Base-by-base conservation (phyloP, 2,329 filamentous ascomycete species). In the Alternaria dauci region DNA sequence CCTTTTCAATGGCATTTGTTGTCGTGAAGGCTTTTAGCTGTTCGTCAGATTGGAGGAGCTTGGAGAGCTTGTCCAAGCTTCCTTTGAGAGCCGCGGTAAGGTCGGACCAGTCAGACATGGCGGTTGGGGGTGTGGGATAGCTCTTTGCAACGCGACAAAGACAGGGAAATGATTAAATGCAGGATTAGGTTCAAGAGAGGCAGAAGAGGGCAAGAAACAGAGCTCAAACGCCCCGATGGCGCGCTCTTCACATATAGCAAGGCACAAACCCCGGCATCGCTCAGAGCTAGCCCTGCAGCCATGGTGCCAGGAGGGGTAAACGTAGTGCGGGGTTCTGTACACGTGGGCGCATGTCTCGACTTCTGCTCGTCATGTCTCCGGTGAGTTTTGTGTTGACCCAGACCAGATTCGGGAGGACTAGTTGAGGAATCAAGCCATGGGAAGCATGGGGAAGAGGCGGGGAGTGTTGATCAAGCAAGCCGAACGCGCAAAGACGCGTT, bases 11-110 rank as follows among this genome's bases (percentile, higher is more conserved):
- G 5, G 76, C 75, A 44, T 75, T 61, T 0, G 77, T 73, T 5
- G 71, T 74, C 5, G 73, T 76, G 56, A 79, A 78, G 8, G 76
- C 75, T 25, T 76, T 75, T 51, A 78, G 70, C 58, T 76, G 74
- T 25, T 52, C 61, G 38, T 79, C 76, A 36, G 74, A 76, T 18
- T 72, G 59, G 28, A 78, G 71, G 44, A 77, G 71, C 59, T 74
- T 47, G 25, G 70, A 62, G 44, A 78, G 61, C 65, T 76, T 71
- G 53, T 68, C 68, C n/a, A 72, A 66, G 65, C 68, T 74, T 8
- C 70, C 72, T 53, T 73, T 70, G 14, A 78, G 68, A 3, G 75
- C 75, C 26, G 58, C 65, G 11, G 75, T 68, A 11, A 79, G 68
- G 53, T 79, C 76, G 32, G 72, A 68, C 76, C 76, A 79, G 56